Percentiles rank a stretch among this genome's conserved stretches.
Conservation (phyloP, 2,329 filamentous ascomycete species). For the Camillea tinctor region DNA sequence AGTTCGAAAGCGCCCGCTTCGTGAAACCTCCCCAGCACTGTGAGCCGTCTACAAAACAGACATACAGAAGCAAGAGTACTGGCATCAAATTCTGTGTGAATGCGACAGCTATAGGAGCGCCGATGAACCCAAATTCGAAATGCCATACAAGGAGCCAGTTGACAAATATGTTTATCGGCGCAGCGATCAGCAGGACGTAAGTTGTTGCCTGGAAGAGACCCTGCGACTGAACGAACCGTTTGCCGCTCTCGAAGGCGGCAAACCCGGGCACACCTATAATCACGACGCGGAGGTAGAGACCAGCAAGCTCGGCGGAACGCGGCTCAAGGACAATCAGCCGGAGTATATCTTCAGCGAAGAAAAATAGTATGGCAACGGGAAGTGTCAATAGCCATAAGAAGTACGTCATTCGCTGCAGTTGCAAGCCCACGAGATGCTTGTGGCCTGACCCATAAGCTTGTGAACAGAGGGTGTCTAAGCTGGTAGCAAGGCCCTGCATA, state of each 20-base stretch:
- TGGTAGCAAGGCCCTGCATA: slow-evolving; percentile 83
- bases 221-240: slow-evolving; percentile 80
- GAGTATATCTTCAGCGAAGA: slow-evolving; percentile 65
- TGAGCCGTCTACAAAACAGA: slow-evolving; percentile 66
- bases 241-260: slow-evolving; percentile 72
- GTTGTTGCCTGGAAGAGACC: slow-evolving; percentile 78
- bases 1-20: slow-evolving; percentile 68
- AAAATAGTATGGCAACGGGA: slow-evolving; percentile 70
- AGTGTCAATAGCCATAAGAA: slow-evolving; percentile 72
- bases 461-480: slow-evolving; percentile 86
- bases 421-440: slow-evolving; percentile 82
- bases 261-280: slow-evolving; percentile 72
- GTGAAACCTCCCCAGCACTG: slow-evolving; percentile 83
- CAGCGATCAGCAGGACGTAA: slow-evolving; percentile 73
- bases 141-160: slow-evolving; percentile 81
- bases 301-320: slow-evolving; percentile 69
- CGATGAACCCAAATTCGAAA: slow-evolving; percentile 66
- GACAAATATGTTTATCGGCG: slow-evolving; percentile 73
- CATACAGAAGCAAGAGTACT: slow-evolving; percentile 69
- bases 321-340: slow-evolving; percentile 65
- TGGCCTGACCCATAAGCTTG: slow-evolving; percentile 92
- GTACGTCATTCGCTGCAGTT: slow-evolving; percentile 76
- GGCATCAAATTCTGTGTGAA: slow-evolving; percentile 76
- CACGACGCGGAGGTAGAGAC: slow-evolving; percentile 69
- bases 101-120: slow-evolving; percentile 74